Conservation (phyloP, 371 early-diverging fungal species). For the Smittium culicis region DNA sequence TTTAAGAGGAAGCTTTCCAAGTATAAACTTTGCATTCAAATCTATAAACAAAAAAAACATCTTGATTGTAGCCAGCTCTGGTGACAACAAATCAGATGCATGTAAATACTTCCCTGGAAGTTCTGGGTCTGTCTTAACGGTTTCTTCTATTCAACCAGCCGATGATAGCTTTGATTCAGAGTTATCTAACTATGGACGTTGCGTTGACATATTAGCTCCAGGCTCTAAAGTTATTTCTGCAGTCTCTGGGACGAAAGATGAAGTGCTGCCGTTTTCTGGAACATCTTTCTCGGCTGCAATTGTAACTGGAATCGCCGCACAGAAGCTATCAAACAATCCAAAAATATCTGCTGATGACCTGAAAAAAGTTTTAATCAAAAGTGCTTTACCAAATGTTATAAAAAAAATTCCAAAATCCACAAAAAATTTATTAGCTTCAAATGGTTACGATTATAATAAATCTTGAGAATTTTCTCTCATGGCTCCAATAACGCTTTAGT, state of each 20-base stretch:
- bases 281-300: constrained; percentile 6
- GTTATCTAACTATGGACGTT: constrained; percentile 11
- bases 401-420: neutral
- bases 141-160: neutral
- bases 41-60: no score
- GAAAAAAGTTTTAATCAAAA: neutral
- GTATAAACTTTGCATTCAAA: neutral
- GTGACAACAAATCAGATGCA: neutral
- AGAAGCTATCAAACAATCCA: neutral
- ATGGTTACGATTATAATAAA: no score
- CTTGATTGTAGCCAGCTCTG: neutral
- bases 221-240: neutral
- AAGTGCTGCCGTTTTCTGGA: neutral
- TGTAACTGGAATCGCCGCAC: constrained; percentile 3
- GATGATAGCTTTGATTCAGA: neutral
- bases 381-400: neutral
- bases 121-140: neutral
- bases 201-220: constrained; percentile 11
- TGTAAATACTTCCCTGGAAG: neutral
- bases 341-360: neutral
- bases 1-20: no score
- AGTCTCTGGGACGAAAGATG: neutral
- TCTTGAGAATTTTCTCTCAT: no score
- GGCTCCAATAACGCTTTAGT: no score
- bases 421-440: neutral